These are phyloP conservation scores for Cercis canadensis DNA, from an alignment of 306 rosid species.

Conservation along the genomic window DNA sequence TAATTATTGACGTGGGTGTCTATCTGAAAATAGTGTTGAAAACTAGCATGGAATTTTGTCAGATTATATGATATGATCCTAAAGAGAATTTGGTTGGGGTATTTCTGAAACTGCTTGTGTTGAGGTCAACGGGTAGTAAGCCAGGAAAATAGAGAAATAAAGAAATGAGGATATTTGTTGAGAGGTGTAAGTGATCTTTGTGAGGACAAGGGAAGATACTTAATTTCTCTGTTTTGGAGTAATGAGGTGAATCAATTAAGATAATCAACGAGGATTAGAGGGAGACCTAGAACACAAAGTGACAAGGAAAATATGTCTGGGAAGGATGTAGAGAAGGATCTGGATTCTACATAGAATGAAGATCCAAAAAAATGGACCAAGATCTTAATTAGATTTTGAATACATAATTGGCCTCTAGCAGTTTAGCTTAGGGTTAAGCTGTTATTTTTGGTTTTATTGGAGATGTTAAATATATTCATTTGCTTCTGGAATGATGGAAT, in stretches of 20 bases:
- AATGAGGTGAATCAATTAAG: background rate
- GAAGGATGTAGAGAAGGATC: background rate
- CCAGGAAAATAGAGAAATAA: background rate
- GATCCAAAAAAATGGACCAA: background rate
- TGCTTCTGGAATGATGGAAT: conserved; percentile 11
- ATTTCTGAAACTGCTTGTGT: background rate
- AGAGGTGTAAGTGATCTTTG: background rate
- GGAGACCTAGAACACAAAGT: background rate
- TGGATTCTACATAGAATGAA: background rate
- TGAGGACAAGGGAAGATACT: background rate
- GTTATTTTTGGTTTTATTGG: background rate
- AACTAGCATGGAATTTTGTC: conserved; percentile 9
- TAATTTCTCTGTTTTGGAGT: background rate
- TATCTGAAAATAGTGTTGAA: conserved; percentile 12
- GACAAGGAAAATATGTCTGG: background rate
- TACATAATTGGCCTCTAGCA: background rate
- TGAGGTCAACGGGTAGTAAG: background rate
- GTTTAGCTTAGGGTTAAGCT: conserved; percentile 5
- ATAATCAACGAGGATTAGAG: background rate
- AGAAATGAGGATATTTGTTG: background rate
- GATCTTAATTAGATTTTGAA: conserved; percentile 3
- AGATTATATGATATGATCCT: conserved; percentile 15
- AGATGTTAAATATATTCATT: background rate
- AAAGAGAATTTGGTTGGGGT: conserved; percentile 8
- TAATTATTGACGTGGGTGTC: conserved; percentile 20